These are phyloP conservation scores for Boletellus deceptivus DNA, from an alignment of 1,284 basidiomycete genomes.

Conservation along the genomic window DNA sequence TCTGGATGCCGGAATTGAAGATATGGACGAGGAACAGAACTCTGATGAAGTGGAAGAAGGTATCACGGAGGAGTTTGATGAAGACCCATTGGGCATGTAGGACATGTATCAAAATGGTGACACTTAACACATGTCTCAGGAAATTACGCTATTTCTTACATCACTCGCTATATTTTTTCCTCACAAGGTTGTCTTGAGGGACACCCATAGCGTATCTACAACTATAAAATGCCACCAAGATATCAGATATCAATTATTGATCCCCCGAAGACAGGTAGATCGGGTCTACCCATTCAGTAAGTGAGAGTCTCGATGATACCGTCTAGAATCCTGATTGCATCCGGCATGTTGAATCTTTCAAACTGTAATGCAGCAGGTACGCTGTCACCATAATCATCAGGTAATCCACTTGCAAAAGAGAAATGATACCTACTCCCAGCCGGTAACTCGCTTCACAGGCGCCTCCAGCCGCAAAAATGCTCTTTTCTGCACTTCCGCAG, in stretches of 20 bases:
- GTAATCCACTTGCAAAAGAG: background rate
- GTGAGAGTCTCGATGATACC: constrained; percentile 80
- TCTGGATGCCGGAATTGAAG: constrained; percentile 70
- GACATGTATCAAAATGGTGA: background rate
- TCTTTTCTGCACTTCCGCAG: constrained; percentile 80
- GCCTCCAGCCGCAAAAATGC: constrained; percentile 87
- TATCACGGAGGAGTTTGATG: constrained; percentile 30
- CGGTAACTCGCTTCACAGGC: constrained; percentile 82
- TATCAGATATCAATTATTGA: background rate
- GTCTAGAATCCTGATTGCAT: constrained; percentile 80
- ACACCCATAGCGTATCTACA: constrained; percentile 1
- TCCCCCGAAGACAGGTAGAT: background rate
- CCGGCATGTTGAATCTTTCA: constrained; percentile 90
- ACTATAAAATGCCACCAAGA: background rate
- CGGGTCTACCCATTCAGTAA: constrained; percentile 46
- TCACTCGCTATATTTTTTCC: background rate
- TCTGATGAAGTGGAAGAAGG: constrained; percentile 30
- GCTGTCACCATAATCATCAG: constrained; percentile 39
- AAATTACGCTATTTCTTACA: constrained; percentile 4
- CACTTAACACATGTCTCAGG: background rate
- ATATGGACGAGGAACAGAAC: constrained; percentile 57
- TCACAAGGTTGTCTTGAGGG: background rate
- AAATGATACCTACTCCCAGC: constrained; percentile 80
- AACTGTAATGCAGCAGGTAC: constrained; percentile 79
- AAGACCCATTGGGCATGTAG: constrained; percentile 28